Evolutionary conservation across 2,329 filamentous ascomycete species (phyloP), one percentile per base, ranked within the genome.

Genomic region (Didymella lethalis): DNA sequence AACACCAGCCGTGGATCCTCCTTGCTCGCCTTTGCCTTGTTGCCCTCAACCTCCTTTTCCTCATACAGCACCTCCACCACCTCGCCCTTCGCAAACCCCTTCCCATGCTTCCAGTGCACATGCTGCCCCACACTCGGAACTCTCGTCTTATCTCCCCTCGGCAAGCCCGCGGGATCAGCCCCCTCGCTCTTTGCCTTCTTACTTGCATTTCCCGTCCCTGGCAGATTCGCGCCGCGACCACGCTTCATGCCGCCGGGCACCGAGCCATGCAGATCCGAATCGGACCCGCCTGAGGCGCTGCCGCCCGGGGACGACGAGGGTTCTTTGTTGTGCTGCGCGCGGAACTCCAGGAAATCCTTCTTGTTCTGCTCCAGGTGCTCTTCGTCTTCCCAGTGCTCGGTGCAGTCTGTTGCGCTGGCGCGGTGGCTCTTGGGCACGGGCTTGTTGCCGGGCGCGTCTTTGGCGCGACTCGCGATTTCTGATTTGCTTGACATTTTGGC

Each of bases 1-100:
- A 81, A 59, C 18, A 81, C 78, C 44, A 81, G 67, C 62, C 74
- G 74, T 4, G 80, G 79, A 64, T 81, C 79, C 41, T 78, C 73
- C 54, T 79, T 75, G 41, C 72, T 77, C 1, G 71, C 79, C 65
- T 81, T 78, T 40, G 79, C 75, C 29, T 67, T 66, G 65, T 81
- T 77, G 2, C 79, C 78, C 40, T 79, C 76, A 8, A 81, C 73
- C 31, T 70, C 71, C 72, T 79, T 81, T 41, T 74, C 69, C 46
- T 74, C 71, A 29, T 74, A 78, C 40, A 80, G 62, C 32, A 80
- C 71, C 59, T 82, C 79, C 4, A 79, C 70, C 1, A 80, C 79
- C 54, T 77, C 75, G 1, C 79, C 80, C 34, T 79, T 71, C 4
- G 80, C 72, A 51, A 70, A 78, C 0, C 78, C 79, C 0, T 76